phyloP scores from a whole-genome alignment of 805 yeast genomes.

The Yarrowia sp. region DNA sequence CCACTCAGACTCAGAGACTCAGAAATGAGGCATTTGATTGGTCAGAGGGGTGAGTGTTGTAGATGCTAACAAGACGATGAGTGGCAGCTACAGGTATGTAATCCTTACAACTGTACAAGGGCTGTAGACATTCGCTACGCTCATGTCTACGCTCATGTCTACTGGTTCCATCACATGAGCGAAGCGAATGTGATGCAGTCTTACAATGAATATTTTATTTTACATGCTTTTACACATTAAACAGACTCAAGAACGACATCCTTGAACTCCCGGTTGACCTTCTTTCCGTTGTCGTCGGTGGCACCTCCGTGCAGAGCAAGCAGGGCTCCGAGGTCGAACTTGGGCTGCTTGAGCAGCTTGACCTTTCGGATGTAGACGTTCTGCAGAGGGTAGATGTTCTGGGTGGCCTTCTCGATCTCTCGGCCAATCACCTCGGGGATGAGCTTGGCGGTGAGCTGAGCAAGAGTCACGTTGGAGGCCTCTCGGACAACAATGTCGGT shows the following conservation, averaged over 20 bases:
- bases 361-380: conserved; percentile 99
- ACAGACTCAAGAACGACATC: conserved; percentile 98
- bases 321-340: conserved; percentile 96
- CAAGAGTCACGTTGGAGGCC: conserved; percentile 91
- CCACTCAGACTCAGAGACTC: too few species aligned
- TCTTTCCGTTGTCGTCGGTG: conserved; percentile 97
- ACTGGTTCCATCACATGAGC: too few species aligned
- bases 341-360: conserved; percentile 97
- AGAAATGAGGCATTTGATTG: too few species aligned
- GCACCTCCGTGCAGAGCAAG: conserved; percentile 97
- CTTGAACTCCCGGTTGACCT: conserved; percentile 93
- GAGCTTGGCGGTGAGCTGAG: conserved; percentile 96
- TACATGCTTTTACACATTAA: conserved; percentile 53
- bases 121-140: background rate
- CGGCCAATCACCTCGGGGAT: conserved; percentile 99
- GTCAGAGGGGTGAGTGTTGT: too few species aligned
- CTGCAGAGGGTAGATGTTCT: conserved; percentile 95
- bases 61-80: too few species aligned
- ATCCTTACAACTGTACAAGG: too few species aligned
- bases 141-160: background rate
- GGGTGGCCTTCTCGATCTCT: conserved; percentile 96
- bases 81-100: too few species aligned
- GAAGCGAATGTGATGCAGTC: too few species aligned
- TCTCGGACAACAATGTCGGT: conserved; percentile 95
- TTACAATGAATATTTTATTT: conserved; percentile 39